A percentile compares a stretch with the other conserved stretches of the same genome.
phyloP scores from a whole-genome alignment of 768 basidiomycete species.

The Tylopilus rubrobrunneus region DNA sequence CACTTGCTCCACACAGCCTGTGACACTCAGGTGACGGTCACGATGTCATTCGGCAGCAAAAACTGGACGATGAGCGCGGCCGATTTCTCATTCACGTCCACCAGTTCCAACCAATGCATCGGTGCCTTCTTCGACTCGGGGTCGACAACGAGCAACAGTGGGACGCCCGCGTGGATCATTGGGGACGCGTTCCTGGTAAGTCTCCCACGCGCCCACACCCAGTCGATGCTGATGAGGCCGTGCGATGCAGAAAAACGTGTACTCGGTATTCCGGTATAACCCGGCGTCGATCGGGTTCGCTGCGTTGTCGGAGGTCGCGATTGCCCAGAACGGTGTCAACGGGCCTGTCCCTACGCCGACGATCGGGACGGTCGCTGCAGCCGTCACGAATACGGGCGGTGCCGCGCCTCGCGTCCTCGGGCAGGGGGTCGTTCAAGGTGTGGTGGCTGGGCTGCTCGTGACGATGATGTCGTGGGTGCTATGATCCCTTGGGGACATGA shows the following conservation, averaged over 20 bases:
- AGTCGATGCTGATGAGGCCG: too few species aligned
- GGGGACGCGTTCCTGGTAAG: conserved; percentile 47
- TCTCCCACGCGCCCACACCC: not conserved
- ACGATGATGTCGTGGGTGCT: not conserved
- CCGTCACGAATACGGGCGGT: conserved; percentile 38
- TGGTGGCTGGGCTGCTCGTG: not conserved
- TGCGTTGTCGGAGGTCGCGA: conserved; percentile 31
- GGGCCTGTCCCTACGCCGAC: conserved; percentile 50
- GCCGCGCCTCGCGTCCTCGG: conserved; percentile 1
- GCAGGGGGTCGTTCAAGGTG: not conserved
- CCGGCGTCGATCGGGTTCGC: conserved; percentile 54
- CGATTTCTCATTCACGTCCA: conserved; percentile 44
- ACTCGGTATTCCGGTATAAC: conserved; percentile 49
- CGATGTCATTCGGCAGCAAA: conserved; percentile 42
- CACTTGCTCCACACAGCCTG: conserved; percentile 27
- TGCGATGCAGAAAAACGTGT: conserved; percentile 46
- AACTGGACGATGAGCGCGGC: conserved; percentile 45
- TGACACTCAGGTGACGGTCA: conserved; percentile 34
- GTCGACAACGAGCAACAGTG: conserved; percentile 23
- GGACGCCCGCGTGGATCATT: conserved; percentile 45
- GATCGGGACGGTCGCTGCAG: conserved; percentile 48
- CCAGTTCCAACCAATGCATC: conserved; percentile 41
- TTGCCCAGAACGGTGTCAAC: conserved; percentile 28
- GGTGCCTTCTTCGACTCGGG: conserved; percentile 50
- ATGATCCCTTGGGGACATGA: not conserved